Base-by-base conservation (phyloP, 257 asterid species). In the Capsicum rhomboideum region DNA sequence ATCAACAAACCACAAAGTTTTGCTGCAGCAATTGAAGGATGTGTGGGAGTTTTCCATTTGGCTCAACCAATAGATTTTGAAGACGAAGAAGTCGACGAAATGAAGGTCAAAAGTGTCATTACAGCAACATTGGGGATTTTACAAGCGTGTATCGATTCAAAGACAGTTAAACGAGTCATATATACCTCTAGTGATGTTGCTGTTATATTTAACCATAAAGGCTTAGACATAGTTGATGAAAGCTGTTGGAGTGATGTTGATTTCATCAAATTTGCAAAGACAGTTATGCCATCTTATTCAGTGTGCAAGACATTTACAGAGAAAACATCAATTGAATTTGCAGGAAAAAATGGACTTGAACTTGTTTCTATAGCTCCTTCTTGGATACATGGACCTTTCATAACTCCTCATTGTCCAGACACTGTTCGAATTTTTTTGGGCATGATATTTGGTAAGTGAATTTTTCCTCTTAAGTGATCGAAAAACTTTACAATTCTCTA, bases 1-100 rank as follows among this genome's bases (percentile, higher is more conserved):
- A 82, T 82, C 17, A 82, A 85, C 31, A 61, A 72, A 18, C 85
- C 85, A 28, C 72, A 74, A 8, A 81, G 83, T 21, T 85, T 46
- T 55, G 55, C 18, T 61, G 63, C 81, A 4, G 83, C 83, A 6
- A 85, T 85, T n/a, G 85, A 52, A 82, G 85, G 88, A 63, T 85
- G 88, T 79, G 20, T 37, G 11, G 85, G 88, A 23, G 84, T 85
- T 2, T 85, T 85, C 68, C 88, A 85, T 64, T 11, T 55, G 18
- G 63, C 63, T 55, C 63, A 55, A 4, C 63, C 63, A 7, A 55
- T 55, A 26, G 26, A 55, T 55, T 55, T 55, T 55, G 63, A 18
- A 55, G 63, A 55, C 0, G 63, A 55, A 18, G 63, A 55, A 55
- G 1, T 55, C 21, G 23, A 55, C 26, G 26, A 18, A 20, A 20